Evolutionary conservation across 2,329 filamentous ascomycete species (phyloP), one percentile per base, ranked within the genome.

Genomic region (Claviceps sp.): DNA sequence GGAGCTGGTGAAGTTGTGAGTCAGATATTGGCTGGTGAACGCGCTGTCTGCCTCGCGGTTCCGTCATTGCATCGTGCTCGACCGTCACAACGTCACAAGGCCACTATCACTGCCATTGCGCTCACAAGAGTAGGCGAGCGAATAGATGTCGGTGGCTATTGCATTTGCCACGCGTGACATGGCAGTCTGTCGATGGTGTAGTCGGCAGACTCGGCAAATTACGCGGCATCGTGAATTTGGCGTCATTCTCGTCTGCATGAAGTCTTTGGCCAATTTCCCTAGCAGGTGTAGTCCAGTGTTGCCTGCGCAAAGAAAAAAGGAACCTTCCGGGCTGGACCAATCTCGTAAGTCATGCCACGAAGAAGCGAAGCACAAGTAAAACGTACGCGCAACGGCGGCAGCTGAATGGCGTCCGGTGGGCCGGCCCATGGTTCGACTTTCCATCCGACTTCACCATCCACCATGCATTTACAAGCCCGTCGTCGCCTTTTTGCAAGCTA

Each of bases 21-120:
- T 16, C 49, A 40, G 34, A 22, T 4, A 5, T 41, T 51, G 43
- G n/a, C 26, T 40, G 52, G 52, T 48, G 51, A 44, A 41, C 17
- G 17, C 19, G 30, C 40, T n/a, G 52, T 24, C 34, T n/a, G 52
- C 22, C 26, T 42, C 22, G 40, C 38, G 30, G 38, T 45, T 47
- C 30, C 4, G n/a, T 38, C 44, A n/a, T 37, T 44, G 52, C 44
- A 53, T 50, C 48, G 45, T 53, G 52, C 40, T 24, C n/a, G 7
- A 16, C 30, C 30, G 24, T 39, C 43, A 19, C 26, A 42, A 34
- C 30, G 24, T 39, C 43, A 19, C 26, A 42, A 34, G 10, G 10
- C 10, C 30, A 11, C 26, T 30, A 8, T 30, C 26, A 30, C 26
- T 30, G 8, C 26, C 8, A 30, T 30, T 30, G 38, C 40, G 42